These are phyloP conservation scores for Tephrocybe sp. DNA, from an alignment of 768 basidiomycete species.

Conservation along the genomic window DNA sequence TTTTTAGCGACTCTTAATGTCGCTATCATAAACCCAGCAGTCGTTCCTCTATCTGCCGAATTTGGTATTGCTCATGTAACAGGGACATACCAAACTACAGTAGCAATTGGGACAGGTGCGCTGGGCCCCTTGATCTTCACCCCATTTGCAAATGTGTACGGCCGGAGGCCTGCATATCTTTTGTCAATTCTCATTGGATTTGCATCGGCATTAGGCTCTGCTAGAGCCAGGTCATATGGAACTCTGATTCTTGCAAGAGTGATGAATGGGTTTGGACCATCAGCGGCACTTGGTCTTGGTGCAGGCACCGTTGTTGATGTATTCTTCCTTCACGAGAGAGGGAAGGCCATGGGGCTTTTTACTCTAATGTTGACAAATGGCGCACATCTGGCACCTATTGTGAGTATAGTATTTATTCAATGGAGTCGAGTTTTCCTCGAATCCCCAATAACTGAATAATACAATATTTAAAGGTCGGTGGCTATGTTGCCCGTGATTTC, in stretches of 20 bases:
- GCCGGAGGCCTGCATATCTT: constrained; percentile 35
- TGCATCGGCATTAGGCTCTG: constrained; percentile 28
- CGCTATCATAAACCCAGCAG: constrained; percentile 37
- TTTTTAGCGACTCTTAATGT: constrained; percentile 37
- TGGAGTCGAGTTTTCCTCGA: too few species aligned
- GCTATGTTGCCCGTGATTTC: constrained; percentile 33
- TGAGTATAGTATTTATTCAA: constrained; percentile 21
- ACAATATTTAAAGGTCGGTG: too few species aligned
- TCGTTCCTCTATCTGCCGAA: constrained; percentile 34
- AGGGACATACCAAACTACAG: constrained; percentile 39
- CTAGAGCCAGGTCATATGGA: constrained; percentile 29
- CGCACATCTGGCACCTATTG: constrained; percentile 39
- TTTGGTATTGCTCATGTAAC: constrained; percentile 33
- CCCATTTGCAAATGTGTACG: constrained; percentile 40
- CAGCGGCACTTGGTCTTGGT: constrained; percentile 34
- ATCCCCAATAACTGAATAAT: too few species aligned
- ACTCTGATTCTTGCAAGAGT: constrained; percentile 32
- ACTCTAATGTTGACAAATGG: constrained; percentile 41
- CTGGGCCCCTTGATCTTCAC: constrained; percentile 36
- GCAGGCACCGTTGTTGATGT: constrained; percentile 38
- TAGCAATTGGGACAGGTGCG: constrained; percentile 34
- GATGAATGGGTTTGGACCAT: constrained; percentile 35
- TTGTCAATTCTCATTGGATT: constrained; percentile 33
- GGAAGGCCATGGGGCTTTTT: constrained; percentile 42
- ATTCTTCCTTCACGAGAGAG: constrained; percentile 36